Evolutionary conservation across 164 flowering plant species (phyloP).

Genomic region (Stephania cephalantha): DNA sequence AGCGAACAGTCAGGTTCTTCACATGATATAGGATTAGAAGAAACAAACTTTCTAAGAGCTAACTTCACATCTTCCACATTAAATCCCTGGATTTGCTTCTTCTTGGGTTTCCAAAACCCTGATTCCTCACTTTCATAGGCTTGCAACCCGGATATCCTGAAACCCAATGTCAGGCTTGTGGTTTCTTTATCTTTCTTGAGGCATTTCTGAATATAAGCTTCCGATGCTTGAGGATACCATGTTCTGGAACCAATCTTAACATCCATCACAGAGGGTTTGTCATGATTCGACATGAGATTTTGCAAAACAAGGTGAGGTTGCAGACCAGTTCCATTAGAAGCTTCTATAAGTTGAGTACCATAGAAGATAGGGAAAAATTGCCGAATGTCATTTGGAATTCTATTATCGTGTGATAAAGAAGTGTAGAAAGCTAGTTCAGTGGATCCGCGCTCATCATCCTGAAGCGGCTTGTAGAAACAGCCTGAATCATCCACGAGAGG

Average conservation of each 20-base stretch:
- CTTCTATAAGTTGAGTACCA: constrained; percentile 65
- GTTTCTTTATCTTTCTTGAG: constrained; percentile 50
- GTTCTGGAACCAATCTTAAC: constrained; percentile 86
- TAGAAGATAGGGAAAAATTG: constrained; percentile 49
- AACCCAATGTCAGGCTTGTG: constrained; percentile 52
- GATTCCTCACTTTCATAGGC: constrained; percentile 31
- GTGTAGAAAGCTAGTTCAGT: constrained; percentile 36
- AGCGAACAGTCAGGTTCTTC: constrained; percentile 48
- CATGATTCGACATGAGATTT: constrained; percentile 13
- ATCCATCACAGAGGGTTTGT: constrained; percentile 53
- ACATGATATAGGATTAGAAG: constrained; percentile 38
- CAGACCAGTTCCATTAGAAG: constrained; percentile 14
- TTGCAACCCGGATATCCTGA: constrained; percentile 72
- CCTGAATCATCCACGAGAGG: constrained; percentile 83
- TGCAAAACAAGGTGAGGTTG: constrained; percentile 31
- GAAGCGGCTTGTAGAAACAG: constrained; percentile 88
- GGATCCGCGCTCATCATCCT: constrained; percentile 58
- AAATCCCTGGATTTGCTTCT: constrained; percentile 28
- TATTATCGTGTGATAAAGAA: constrained; percentile 45
- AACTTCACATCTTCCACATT: constrained; percentile 37
- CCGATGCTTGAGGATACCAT: constrained; percentile 68
- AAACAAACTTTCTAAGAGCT: constrained; percentile 65
- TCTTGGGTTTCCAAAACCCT: constrained; percentile 63
- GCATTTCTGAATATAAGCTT: constrained; percentile 54
- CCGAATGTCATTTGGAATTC: constrained; percentile 49